phyloP scores from a whole-genome alignment of 2,329 filamentous ascomycete species.

The Aspergillus oerlinghausenensis region DNA sequence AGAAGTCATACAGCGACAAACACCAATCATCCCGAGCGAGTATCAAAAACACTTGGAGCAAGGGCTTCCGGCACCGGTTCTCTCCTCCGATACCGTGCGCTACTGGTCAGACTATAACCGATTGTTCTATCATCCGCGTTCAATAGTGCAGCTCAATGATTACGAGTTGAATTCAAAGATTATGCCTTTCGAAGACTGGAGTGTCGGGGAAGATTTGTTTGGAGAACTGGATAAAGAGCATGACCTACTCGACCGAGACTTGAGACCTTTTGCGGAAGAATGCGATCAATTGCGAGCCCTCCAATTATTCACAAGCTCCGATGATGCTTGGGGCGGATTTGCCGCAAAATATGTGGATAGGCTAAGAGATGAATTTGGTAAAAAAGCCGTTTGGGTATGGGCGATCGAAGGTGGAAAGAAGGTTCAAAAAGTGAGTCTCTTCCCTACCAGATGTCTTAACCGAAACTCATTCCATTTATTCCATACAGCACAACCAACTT shows the following conservation, averaged over 20 bases:
- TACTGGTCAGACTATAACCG: constrained; percentile 97
- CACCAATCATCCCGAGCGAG: constrained; percentile 62
- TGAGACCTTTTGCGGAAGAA: constrained; percentile 84
- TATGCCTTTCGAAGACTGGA: constrained; percentile 77
- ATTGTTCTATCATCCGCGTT: constrained; percentile 86
- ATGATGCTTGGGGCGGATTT: constrained; percentile 81
- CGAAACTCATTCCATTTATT: constrained; percentile 35
- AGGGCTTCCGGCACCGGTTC: constrained; percentile 58
- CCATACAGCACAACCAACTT: constrained; percentile 51
- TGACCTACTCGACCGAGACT: constrained; percentile 84
- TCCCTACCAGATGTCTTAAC: constrained; percentile 4
- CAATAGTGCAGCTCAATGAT: constrained; percentile 80
- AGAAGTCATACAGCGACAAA: constrained; percentile 63
- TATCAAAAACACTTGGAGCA: constrained; percentile 78
- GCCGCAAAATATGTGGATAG: constrained; percentile 68
- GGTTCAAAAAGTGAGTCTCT: constrained; percentile 48
- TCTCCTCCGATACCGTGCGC: constrained; percentile 68
- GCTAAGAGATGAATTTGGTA: constrained; percentile 85
- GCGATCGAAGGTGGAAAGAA: constrained; percentile 64
- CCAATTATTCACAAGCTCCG: constrained; percentile 66
- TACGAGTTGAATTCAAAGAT: constrained; percentile 76
- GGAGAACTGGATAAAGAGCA: constrained; percentile 68
- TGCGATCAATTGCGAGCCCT: constrained; percentile 88
- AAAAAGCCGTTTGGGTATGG: constrained; percentile 82
- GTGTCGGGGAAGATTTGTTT: constrained; percentile 71